phyloP scores from a whole-genome alignment of 2,329 filamentous ascomycete genomes.

The Periconia macrospinosa region DNA sequence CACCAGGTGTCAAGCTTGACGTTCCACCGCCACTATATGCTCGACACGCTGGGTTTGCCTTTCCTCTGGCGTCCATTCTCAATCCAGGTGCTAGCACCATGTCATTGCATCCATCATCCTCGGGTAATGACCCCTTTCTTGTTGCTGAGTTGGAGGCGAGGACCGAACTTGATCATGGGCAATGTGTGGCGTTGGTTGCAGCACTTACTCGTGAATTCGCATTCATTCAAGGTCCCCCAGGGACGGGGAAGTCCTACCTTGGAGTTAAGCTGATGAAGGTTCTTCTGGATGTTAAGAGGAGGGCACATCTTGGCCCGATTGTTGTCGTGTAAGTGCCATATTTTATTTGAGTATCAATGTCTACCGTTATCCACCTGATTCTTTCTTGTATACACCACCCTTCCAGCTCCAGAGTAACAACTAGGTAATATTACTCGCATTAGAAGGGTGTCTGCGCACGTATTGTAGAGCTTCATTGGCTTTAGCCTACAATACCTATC shows the following conservation, averaged over 20 bases:
- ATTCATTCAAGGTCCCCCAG: conserved; percentile 70
- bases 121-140: conserved; percentile 16
- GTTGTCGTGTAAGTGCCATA: conserved; percentile 36
- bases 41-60: conserved; percentile 19
- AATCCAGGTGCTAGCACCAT: conserved; percentile 8
- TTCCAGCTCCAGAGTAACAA: not conserved
- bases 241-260: conserved; percentile 68
- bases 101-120: conserved; percentile 10
- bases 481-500: too few relatives aligned
- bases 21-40: conserved; percentile 33
- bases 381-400: not conserved
- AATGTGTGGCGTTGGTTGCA: conserved; percentile 55
- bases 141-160: conserved; percentile 13
- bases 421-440: too few relatives aligned
- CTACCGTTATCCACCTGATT: not conserved
- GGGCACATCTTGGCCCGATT: conserved; percentile 48
- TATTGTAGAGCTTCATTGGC: too few relatives aligned
- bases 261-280: conserved; percentile 63
- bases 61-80: conserved; percentile 19
- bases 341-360: not conserved
- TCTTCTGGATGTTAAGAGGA: conserved; percentile 49
- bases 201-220: conserved; percentile 58
- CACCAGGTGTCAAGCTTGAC: conserved; percentile 4
- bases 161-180: conserved; percentile 52
- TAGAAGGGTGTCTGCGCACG: too few relatives aligned